A percentile compares a stretch with the other conserved stretches of the same genome.
phyloP scores from a whole-genome alignment of 768 basidiomycete genomes.

The Termitomyces titanicus region DNA sequence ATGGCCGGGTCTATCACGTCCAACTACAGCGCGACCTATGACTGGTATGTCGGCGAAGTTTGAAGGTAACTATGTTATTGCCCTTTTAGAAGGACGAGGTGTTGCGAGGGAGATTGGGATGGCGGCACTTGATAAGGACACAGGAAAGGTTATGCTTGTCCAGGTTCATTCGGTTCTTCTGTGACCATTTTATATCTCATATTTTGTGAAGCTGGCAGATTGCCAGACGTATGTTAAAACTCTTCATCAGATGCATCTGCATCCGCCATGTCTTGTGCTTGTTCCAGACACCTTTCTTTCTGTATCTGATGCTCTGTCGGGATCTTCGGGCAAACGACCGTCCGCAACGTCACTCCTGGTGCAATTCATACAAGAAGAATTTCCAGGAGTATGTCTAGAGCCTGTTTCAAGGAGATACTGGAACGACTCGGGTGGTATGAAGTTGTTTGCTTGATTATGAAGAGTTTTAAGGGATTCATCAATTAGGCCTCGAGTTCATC shows the following conservation, averaged over 20 bases:
- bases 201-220: conserved; percentile 61
- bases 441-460: not conserved
- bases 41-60: conserved; percentile 57
- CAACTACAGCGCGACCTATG: conserved; percentile 59
- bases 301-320: conserved; percentile 43
- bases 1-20: conserved; percentile 55
- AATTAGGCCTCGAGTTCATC: conserved; percentile 73
- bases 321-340: conserved; percentile 40
- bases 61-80: conserved; percentile 63
- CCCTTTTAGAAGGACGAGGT: conserved; percentile 74
- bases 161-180: conserved; percentile 49
- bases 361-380: conserved; percentile 70
- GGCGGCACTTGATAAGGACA: conserved; percentile 79
- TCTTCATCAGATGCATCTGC: conserved; percentile 79
- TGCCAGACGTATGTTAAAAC: conserved; percentile 89
- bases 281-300: conserved; percentile 82
- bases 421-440: conserved; percentile 75
- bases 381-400: conserved; percentile 63
- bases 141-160: conserved; percentile 69
- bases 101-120: conserved; percentile 84
- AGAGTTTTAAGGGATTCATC: not conserved
- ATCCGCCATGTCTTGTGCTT: conserved; percentile 66
- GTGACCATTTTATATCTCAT: not conserved
- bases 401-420: conserved; percentile 78
- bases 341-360: conserved; percentile 60